Evolutionary conservation across 2,329 filamentous ascomycete species (phyloP), one percentile per base, ranked within the genome.

Genomic region (Ramichloridium luteum): DNA sequence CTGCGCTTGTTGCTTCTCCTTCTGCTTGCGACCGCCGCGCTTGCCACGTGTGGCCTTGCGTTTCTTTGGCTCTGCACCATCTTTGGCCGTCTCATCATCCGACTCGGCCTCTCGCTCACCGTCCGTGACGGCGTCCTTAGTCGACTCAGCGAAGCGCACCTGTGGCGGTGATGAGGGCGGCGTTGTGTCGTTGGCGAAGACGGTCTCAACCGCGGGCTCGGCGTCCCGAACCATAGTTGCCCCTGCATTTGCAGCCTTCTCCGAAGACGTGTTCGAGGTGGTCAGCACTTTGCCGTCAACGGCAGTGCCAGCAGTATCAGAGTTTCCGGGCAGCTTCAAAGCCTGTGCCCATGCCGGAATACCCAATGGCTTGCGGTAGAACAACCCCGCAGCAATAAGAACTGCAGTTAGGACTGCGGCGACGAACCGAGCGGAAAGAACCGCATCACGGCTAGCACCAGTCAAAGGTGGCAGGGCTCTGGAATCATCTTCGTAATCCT

Each of bases 21-120:
- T 58, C 18, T 51, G 48, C 42, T 60, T 61, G 13, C 54, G 53
- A 13, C 64, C 64, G 15, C 62, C 64, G 12, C 64, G 58, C 38
- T 61, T 61, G 14, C 64, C 64, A 34, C 64, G 50, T 29, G 65
- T 63, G 4, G 63, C 62, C 40, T 65, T 66, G 49, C 62, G 64
- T 49, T 66, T 66, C 45, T 59, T 61, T 1, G 46, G 49, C 15
- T 39, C 42, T 9, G 28, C 28, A 13, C 30, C 40, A 25, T 43
- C 40, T 27, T 43, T 37, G 2, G 53, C 53, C 8, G 47, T 40
- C 9, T 38, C 41, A 8, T 47, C 36, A 18, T 34, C 31, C 11
- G 28, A 14, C 12, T 36, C 29, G 5, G 13, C 14, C 16, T 32
- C 29, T 1, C 36, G 23, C 4, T 26, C 15, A n/a, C 35, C 37